Percentiles rank a stretch among this genome's conserved stretches.
These are phyloP conservation scores for Cutaneotrichosporon cyanovorans DNA, from an alignment of 1,284 basidiomycete genomes.

Conservation along the genomic window DNA sequence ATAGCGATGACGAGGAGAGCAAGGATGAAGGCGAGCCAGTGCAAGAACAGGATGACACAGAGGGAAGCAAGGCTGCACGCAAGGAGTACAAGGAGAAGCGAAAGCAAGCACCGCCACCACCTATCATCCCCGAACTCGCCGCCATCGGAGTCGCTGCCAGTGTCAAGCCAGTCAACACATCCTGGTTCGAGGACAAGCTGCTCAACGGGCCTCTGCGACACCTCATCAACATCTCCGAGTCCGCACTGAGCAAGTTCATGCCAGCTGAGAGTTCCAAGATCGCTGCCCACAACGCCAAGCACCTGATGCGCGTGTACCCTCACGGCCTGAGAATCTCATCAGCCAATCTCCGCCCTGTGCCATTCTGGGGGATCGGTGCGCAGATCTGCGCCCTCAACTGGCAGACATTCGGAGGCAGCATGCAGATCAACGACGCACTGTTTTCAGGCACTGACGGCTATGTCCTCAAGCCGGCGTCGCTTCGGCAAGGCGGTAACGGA, in stretches of 20 bases:
- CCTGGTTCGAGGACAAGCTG: conserved; percentile 10
- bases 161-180: conserved; percentile 12
- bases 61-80: neutral
- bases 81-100: neutral
- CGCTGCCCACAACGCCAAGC: conserved; percentile 72
- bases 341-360: conserved; percentile 82
- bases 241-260: conserved; percentile 8
- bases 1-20: neutral
- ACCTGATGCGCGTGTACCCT: conserved; percentile 85
- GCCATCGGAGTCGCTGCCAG: conserved; percentile 14
- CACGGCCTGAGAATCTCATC: conserved; percentile 72
- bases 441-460: conserved; percentile 79
- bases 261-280: conserved; percentile 20
- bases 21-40: neutral
- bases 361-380: conserved; percentile 82
- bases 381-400: conserved; percentile 95
- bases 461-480: conserved; percentile 68
- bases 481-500: conserved; percentile 8
- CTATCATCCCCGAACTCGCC: conserved; percentile 13
- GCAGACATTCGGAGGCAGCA: conserved; percentile 75
- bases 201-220: conserved; percentile 13
- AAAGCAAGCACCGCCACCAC: conserved; percentile 1
- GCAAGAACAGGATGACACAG: too few relatives aligned
- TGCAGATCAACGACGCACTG: conserved; percentile 81
- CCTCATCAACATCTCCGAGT: conserved; percentile 18